Evolutionary conservation across 805 yeast genomes (phyloP), one percentile per base, ranked within the genome.

Genomic region (Vanderwaltozyma tropicalis): DNA sequence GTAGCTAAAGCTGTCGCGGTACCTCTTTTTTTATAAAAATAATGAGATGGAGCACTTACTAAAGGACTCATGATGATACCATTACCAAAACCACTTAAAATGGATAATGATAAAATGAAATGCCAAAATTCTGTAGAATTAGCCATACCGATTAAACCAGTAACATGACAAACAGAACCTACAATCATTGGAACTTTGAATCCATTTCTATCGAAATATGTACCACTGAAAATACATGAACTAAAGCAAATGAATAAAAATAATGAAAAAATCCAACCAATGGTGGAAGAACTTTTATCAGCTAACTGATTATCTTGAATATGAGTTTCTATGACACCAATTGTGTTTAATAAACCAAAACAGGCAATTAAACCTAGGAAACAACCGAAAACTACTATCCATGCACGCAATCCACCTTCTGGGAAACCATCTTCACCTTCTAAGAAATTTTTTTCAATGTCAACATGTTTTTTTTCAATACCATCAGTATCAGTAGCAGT

Each of bases 251-350:
- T 48, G 19, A 70, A 65, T 41, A 69, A 53, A 50, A 66, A 74
- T 20, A 76, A 56, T 3, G 83, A 75, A 46, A 77, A 78, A 29
- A 78, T 68, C 81, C 82, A 75, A 2, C 79, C 68, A 3, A 74
- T 63, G 1, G 70, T 58, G 2, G 77, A 63, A 2, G 71, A 60
- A 5, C 67, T 52, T 3, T 59, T 57, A 31, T 64, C 45, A 1
- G 57, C 57, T 41, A 78, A 55, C 50, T 77, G 81, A 53, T 77
- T 69, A 11, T 57, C 59, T 4, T 73, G 63, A 8, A 78, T 63
- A 46, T 76, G 74, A 0, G 79, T 67, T 52, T 78, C 76, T 29
- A 78, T 65, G 2, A 75, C 78, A 41, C 84, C 83, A 30, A 72
- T 62, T 3, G 77, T 55, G 46, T 77, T 77, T 43, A 72, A 55